phyloP scores from a whole-genome alignment of 768 basidiomycete genomes.

The Collybia sp. region DNA sequence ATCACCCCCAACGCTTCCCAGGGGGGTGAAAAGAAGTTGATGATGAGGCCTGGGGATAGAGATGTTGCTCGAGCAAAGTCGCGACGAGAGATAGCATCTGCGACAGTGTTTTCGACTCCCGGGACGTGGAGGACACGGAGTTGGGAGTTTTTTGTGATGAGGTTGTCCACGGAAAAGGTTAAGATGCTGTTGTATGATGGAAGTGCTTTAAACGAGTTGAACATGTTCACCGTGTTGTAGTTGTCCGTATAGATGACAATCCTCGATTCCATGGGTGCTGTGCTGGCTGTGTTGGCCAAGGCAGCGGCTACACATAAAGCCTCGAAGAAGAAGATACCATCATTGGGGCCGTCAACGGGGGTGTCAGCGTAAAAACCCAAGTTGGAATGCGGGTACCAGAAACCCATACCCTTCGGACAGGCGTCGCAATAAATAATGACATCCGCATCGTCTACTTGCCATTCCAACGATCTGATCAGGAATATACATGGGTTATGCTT shows the following conservation, averaged over 20 bases:
- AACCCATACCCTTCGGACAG: slow-evolving; percentile 9
- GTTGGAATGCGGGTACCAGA: slow-evolving; percentile 11
- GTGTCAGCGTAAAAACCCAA: slow-evolving; percentile 9
- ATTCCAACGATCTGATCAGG: slow-evolving; percentile 13
- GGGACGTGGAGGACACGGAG: slow-evolving; percentile 20
- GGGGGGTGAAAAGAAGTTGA: slow-evolving; percentile 10
- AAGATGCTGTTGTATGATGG: slow-evolving; percentile 22
- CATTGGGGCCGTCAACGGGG: background rate
- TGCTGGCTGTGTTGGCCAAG: background rate
- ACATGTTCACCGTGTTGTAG: slow-evolving; percentile 21
- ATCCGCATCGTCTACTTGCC: slow-evolving; percentile 10
- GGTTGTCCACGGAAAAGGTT: slow-evolving; percentile 11
- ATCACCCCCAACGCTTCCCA: slow-evolving; percentile 20
- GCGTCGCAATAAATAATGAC: slow-evolving; percentile 17
- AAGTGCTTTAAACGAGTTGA: slow-evolving; percentile 15
- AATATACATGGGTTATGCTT: slow-evolving; percentile 10
- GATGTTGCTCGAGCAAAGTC: background rate
- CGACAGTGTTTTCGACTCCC: slow-evolving; percentile 17
- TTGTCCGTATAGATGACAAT: slow-evolving; percentile 23
- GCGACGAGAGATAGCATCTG: slow-evolving; percentile 24
- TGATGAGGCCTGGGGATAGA: background rate
- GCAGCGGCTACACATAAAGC: background rate
- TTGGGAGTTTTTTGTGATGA: slow-evolving; percentile 1
- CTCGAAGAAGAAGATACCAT: slow-evolving; percentile 21
- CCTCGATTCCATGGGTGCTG: background rate